These are phyloP conservation scores for Carex littledalei DNA, from an alignment of 176 grass and related monocot genomes.

Conservation along the genomic window DNA sequence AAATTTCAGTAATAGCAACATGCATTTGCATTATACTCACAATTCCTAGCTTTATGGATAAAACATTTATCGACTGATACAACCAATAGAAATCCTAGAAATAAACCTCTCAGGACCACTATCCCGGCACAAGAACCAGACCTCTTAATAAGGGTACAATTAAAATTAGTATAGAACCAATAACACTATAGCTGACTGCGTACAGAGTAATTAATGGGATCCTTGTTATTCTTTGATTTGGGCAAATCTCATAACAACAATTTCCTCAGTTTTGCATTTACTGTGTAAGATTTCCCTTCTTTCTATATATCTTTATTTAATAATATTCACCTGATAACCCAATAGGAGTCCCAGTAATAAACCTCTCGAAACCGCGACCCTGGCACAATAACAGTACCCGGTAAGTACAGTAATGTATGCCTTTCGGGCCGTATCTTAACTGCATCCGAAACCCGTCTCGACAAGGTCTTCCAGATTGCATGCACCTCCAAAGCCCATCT, in stretches of 20 bases:
- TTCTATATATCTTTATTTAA: neutral
- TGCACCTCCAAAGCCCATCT: slow-evolving; percentile 87
- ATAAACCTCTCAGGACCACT: neutral
- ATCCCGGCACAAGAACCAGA: neutral
- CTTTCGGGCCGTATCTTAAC: slow-evolving; percentile 39
- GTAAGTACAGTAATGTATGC: slow-evolving; percentile 88
- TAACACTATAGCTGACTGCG: no score
- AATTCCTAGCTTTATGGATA: neutral
- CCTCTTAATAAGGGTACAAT: no score
- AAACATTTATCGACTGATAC: neutral
- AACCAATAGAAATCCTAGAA: neutral
- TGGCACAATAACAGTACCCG: slow-evolving; percentile 44
- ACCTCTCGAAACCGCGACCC: slow-evolving; percentile 83
- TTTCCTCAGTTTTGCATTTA: neutral
- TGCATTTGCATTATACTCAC: neutral
- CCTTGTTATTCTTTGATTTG: neutral
- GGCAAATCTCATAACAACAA: neutral
- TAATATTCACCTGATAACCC: slow-evolving; percentile 57
- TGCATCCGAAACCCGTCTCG: slow-evolving; percentile 31
- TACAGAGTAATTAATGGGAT: no score
- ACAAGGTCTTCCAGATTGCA: slow-evolving; percentile 66
- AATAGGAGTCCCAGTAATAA: slow-evolving; percentile 99
- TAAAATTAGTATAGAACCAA: no score
- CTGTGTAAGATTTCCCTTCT: no score
- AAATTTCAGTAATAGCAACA: neutral